A percentile compares a stretch with the other conserved stretches of the same genome.
Conservation (phyloP, 2,329 filamentous ascomycete genomes). For the Venturia aucupariae region DNA sequence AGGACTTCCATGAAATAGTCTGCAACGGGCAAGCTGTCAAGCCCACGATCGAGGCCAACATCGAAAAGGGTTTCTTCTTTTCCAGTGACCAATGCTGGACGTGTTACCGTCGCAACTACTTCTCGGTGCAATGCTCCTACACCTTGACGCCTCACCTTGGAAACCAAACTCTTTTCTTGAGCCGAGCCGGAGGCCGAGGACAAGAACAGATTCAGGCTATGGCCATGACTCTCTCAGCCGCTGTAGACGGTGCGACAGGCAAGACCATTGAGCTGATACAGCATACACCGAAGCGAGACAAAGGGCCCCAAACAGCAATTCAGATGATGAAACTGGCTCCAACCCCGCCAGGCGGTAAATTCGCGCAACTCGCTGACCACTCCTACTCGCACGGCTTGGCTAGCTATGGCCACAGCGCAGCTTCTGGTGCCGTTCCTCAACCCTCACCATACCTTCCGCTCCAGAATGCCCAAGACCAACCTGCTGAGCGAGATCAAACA, state of each 20-base stretch:
- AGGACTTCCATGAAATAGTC: slow-evolving; percentile 52
- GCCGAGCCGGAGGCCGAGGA: slow-evolving; percentile 32
- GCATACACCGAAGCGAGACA: slow-evolving; percentile 86
- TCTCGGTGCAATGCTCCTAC: slow-evolving; percentile 75
- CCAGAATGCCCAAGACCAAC: slow-evolving; percentile 23
- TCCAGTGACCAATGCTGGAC: slow-evolving; percentile 74
- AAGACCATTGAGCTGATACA: slow-evolving; percentile 79
- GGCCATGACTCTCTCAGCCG: slow-evolving; percentile 75
- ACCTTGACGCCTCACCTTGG: slow-evolving; percentile 54
- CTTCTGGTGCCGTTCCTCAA: background rate
- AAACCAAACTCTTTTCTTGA: slow-evolving; percentile 49
- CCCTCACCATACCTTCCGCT: slow-evolving; percentile 32
- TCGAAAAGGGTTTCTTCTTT: slow-evolving; percentile 84
- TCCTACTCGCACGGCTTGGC: slow-evolving; percentile 30
- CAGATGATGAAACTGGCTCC: slow-evolving; percentile 63
- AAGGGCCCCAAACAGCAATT: slow-evolving; percentile 66
- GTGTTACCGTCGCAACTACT: slow-evolving; percentile 87
- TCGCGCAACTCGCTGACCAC: slow-evolving; percentile 22
- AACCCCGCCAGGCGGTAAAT: slow-evolving; percentile 43
- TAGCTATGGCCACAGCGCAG: slow-evolving; percentile 20
- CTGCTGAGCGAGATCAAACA: slow-evolving; percentile 20
- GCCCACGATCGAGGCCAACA: slow-evolving; percentile 66
- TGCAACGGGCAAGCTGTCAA: slow-evolving; percentile 44
- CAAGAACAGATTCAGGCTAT: slow-evolving; percentile 59
- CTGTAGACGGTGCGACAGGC: slow-evolving; percentile 64